Evolutionary conservation across 2,329 filamentous ascomycete genomes (phyloP), one percentile per base, ranked within the genome.

Genomic region (Salinomyces thailandicus): DNA sequence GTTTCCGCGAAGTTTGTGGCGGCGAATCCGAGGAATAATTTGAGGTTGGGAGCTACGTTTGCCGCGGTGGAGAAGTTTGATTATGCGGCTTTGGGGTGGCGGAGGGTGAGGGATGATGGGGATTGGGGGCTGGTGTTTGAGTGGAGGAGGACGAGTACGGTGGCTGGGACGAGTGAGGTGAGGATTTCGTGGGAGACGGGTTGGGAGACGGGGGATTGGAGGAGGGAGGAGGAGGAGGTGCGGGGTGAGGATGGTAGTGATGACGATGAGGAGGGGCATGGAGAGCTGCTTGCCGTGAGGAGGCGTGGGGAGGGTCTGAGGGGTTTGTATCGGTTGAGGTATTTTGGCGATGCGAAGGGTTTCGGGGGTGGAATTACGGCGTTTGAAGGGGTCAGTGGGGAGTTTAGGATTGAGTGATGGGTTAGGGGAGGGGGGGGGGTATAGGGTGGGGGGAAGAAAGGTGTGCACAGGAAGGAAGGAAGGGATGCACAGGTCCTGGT

Each of bases 21-120:
- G 12, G 87, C 87, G 1, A 94, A 94, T 52, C 89, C 89, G 12
- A 74, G 89, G 18, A 95, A 95, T 58, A 82, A 94, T 46, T 73
- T 95, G 18, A 74, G 77, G 2, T 74, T 85, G 2, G 87, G 84
- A 51, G 71, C 69, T 2, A 93, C 85, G 0, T 95, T 77, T 58
- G 79, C 79, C 0, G 75, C 81, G 0, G 72, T 95, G 0, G 86
- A 95, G 64, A 67, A 67, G 52, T 67, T 74, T 32, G 56, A 68
- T 49, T 26, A 52, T 55, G 37, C 61, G 11, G 45, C 43, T 1
- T 37, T 31, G 0, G 22, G 9, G 9, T 95, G 89, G 89, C 62
- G 59, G 5, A 68, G 65, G 27, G 72, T 91, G 2, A 69, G 77
- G 12, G 75, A 78, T 41, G 89, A 95, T 53, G 63, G 64, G 3